Conservation (phyloP, 106 monocot genomes). For the Cymbidium sinense region DNA sequence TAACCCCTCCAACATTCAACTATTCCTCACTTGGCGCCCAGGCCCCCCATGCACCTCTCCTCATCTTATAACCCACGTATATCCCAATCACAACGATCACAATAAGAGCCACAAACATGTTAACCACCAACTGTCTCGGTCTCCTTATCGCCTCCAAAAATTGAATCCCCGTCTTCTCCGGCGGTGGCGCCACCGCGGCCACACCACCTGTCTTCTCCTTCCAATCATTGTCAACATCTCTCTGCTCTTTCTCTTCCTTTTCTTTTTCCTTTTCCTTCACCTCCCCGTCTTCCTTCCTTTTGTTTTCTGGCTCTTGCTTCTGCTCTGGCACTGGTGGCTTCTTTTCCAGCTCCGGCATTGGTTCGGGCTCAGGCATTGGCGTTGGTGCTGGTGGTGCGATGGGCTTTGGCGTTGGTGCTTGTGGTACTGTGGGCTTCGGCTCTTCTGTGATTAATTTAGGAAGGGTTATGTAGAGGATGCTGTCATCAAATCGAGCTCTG, state of each 20-base stretch:
- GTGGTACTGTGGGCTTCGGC: neutral
- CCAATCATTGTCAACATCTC: neutral
- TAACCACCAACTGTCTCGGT: neutral
- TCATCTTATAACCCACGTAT: slow-evolving; percentile 6
- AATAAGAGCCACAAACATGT: slow-evolving; percentile 4
- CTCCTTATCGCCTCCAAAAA: neutral
- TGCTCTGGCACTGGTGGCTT: neutral
- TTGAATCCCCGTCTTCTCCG: neutral
- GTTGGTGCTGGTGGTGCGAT: neutral
- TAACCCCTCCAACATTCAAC: neutral
- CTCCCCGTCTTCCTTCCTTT: neutral
- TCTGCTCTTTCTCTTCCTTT: neutral
- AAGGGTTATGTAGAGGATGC: neutral
- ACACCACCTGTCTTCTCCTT: neutral
- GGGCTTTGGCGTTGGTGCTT: neutral
- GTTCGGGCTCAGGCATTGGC: neutral
- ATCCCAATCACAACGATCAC: slow-evolving; percentile 9
- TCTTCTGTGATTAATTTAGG: neutral
- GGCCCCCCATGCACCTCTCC: neutral
- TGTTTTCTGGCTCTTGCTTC: neutral
- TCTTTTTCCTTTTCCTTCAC: neutral
- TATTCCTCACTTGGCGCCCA: neutral
- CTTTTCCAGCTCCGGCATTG: neutral
- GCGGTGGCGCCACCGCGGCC: neutral
- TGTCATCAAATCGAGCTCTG: slow-evolving; percentile 15